phyloP scores from a whole-genome alignment of 306 rosid genomes.

The Inga laurina region DNA sequence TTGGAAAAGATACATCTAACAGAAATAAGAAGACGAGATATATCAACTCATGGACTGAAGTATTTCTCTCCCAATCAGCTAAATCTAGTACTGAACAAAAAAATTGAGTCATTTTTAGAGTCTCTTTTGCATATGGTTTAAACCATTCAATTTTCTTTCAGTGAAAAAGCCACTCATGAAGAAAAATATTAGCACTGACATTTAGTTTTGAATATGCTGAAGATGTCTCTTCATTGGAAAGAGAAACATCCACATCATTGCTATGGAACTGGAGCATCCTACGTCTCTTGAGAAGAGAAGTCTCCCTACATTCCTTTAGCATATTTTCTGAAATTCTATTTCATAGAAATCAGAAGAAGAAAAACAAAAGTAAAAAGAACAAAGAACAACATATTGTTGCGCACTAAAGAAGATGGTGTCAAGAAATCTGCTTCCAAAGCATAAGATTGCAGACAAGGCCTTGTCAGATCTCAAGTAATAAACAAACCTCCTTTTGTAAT shows the following conservation, averaged over 20 bases:
- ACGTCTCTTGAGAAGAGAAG: constrained; percentile 76
- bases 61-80: constrained; percentile 15
- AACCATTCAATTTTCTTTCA: background rate
- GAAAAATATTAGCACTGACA: constrained; percentile 49
- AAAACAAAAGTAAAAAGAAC: constrained; percentile 21
- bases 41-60: background rate
- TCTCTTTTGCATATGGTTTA: background rate
- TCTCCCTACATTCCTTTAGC: constrained; percentile 63
- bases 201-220: constrained; percentile 57
- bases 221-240: constrained; percentile 54
- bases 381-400: constrained; percentile 5
- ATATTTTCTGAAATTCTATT: constrained; percentile 51
- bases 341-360: constrained; percentile 29
- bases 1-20: background rate
- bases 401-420: constrained; percentile 24
- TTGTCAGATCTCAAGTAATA: constrained; percentile 53
- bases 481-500: constrained; percentile 72
- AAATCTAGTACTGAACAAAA: constrained; percentile 14
- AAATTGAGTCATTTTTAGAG: background rate
- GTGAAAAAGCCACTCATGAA: constrained; percentile 8
- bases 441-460: constrained; percentile 51
- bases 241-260: constrained; percentile 49
- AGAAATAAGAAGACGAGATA: background rate
- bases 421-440: constrained; percentile 1
- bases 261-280: constrained; percentile 75